Percentiles rank a stretch among this genome's conserved stretches.
These are phyloP conservation scores for Cochlearia excelsa DNA, from an alignment of 345 rosid genomes.

Conservation along the genomic window DNA sequence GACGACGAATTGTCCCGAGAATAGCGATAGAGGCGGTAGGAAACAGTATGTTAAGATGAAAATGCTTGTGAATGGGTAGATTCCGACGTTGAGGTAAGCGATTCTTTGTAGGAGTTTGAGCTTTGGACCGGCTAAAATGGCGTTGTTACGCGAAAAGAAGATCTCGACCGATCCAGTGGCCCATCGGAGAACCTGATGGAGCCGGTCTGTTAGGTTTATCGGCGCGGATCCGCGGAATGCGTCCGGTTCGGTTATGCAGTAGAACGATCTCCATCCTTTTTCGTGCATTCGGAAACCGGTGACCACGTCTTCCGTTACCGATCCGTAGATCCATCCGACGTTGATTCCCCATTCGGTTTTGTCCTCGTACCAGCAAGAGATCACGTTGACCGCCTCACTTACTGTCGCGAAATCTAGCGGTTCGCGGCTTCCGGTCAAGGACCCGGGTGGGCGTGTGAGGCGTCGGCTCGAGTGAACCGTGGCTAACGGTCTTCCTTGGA, in stretches of 20 bases:
- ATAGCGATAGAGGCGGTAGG: constrained; percentile 72
- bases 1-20: constrained; percentile 69
- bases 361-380: constrained; percentile 87
- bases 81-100: constrained; percentile 77
- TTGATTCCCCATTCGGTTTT: constrained; percentile 78
- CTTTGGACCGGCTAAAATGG: constrained; percentile 52
- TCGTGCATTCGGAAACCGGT: constrained; percentile 83
- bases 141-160: constrained; percentile 82
- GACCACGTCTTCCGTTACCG: constrained; percentile 81
- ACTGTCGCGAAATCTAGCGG: constrained; percentile 52
- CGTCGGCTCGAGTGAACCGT: constrained; percentile 44
- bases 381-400: constrained; percentile 68
- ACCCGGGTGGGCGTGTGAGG: constrained; percentile 62
- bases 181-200: constrained; percentile 86
- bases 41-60: constrained; percentile 85
- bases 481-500: constrained; percentile 65
- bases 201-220: constrained; percentile 70
- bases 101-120: constrained; percentile 67
- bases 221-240: constrained; percentile 83
- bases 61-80: constrained; percentile 77
- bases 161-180: constrained; percentile 89
- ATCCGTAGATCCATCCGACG: constrained; percentile 85
- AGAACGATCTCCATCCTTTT: constrained; percentile 80
- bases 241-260: constrained; percentile 66
- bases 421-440: constrained; percentile 46